Base-by-base conservation (phyloP, 1,284 basidiomycete species). In the Trametes hirsuta region DNA sequence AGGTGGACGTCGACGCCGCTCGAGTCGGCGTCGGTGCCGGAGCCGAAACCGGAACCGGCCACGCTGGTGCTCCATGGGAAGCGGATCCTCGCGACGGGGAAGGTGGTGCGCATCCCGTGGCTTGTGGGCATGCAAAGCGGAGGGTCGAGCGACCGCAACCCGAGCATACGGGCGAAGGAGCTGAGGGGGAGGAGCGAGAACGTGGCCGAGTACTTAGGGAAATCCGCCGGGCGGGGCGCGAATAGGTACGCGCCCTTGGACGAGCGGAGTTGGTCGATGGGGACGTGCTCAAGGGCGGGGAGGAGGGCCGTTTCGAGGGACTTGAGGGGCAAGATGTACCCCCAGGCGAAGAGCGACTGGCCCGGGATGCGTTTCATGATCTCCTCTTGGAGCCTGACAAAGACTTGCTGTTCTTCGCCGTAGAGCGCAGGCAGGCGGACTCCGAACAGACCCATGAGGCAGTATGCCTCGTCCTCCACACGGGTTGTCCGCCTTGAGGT, bases 401-500 rank as follows among this genome's bases (percentile, higher is more conserved):
- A 64, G 6, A 59, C 62, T 15, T 52, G 46, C 0, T 52, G 44
- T 4, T 59, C 62, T 25, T 64, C 62, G 15, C 62, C 62, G 11
- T 61, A 64, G 36, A 64, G 53, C 0, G 47, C 40, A 5, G 55
- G 49, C 40, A 64, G n/a, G 42, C 54, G 41, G 6, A 64, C 59
- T 10, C 53, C 53, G 30, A 64, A 59, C 15, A 64, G 40, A 11
- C 62, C 62, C 62, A 64, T 64, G 8, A 64, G 42, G 2, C 55
- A 64, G 34, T 64, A 64, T 10, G 62, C 62, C 49, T 64, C 53
- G 42, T 64, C 62, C 47, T 64, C 62, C 10, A 49, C 48, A 4
- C 62, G 45, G 2, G 59, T 55, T 6, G 62, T 64, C 15, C 47
- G 34, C 36, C 62, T 44, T 1, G 39, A 25, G n/a, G 62, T 14